phyloP scores from a whole-genome alignment of 345 rosid genomes.

The Melaleuca quinquenervia region DNA sequence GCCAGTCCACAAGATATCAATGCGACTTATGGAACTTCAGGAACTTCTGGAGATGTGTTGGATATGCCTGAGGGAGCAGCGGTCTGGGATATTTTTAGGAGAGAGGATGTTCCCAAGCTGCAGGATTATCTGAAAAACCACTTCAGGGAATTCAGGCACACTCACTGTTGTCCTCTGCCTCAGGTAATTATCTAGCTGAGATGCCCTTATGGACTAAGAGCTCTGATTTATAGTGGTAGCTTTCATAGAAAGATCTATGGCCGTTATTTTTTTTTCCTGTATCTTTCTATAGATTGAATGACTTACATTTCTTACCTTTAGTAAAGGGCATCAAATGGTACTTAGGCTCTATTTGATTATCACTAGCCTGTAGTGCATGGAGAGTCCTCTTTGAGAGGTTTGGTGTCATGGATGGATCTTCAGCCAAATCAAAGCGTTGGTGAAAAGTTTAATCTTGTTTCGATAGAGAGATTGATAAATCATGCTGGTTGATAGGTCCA shows the following conservation, averaged over 20 bases:
- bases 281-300: not conserved
- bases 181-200: constrained; percentile 22
- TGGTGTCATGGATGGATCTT: not conserved
- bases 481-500: not conserved
- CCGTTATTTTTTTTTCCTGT: not conserved
- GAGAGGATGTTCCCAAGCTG: constrained; percentile 62
- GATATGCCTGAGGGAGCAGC: constrained; percentile 45
- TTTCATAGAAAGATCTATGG: not conserved
- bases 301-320: not conserved
- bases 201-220: not conserved
- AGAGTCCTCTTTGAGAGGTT: not conserved
- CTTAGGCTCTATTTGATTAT: not conserved
- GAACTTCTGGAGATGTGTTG: not conserved
- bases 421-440: not conserved
- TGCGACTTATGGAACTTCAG: not conserved
- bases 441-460: not conserved
- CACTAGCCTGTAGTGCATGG: not conserved
- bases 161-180: constrained; percentile 34
- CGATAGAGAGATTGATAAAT: not conserved
- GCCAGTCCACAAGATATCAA: not conserved
- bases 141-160: constrained; percentile 66
- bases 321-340: not conserved
- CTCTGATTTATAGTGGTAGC: not conserved
- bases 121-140: constrained; percentile 51
- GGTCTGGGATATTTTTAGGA: constrained; percentile 69